Evolutionary conservation across 306 rosid species (phyloP).

Genomic region (Cucumis hystrix): DNA sequence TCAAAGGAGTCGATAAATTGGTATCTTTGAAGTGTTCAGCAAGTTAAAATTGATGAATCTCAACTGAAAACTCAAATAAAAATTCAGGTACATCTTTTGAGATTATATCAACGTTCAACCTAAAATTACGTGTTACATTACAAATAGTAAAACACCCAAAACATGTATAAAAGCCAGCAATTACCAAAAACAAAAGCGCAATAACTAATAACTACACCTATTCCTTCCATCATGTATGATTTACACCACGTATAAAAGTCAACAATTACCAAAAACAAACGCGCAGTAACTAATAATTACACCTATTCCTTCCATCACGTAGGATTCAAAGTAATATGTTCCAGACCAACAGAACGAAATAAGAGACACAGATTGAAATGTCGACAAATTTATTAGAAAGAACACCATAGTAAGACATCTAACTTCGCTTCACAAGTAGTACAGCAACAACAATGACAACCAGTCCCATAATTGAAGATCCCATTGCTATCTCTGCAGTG

Average conservation of each 20-base stretch:
- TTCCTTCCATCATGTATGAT: background rate
- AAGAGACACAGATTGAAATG: constrained; percentile 2
- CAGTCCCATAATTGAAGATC: constrained; percentile 55
- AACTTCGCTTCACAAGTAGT: constrained; percentile 48
- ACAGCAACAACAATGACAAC: constrained; percentile 48
- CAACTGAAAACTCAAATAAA: background rate
- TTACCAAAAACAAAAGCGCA: background rate
- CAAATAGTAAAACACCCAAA: background rate
- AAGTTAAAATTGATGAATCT: too few species aligned
- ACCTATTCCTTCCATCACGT: background rate
- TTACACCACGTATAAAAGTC: background rate
- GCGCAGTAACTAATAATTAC: background rate
- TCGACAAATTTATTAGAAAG: constrained; percentile 21
- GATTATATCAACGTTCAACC: background rate
- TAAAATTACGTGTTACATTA: background rate
- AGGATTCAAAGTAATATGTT: background rate
- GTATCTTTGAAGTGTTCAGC: too few species aligned
- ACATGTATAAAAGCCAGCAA: background rate
- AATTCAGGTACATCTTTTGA: background rate
- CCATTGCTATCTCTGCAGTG: constrained; percentile 13
- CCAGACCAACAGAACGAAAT: background rate
- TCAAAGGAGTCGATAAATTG: too few species aligned
- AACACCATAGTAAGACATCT: background rate
- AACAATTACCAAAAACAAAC: background rate
- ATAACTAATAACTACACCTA: background rate